These are phyloP conservation scores for Phytophthora cajani DNA, from an alignment of 352 stramenopile species.

Conservation along the genomic window DNA sequence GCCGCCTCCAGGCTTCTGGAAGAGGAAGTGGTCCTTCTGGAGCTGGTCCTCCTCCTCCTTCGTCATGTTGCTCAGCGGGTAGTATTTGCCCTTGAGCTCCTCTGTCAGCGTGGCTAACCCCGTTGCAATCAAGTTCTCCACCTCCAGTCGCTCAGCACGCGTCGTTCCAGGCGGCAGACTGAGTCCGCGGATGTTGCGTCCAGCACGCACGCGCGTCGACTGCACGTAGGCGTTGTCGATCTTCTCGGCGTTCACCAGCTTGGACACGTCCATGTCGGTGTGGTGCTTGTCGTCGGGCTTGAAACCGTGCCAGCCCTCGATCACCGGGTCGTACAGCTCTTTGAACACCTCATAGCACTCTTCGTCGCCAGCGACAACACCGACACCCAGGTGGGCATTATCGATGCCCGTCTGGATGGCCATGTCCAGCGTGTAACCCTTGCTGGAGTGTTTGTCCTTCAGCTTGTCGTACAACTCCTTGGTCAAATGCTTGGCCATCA, in stretches of 20 bases:
- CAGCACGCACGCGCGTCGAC: slow-evolving; percentile 92
- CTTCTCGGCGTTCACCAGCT: slow-evolving; percentile 74
- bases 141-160: slow-evolving; percentile 76
- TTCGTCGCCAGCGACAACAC: slow-evolving; percentile 86
- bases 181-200: slow-evolving; percentile 90
- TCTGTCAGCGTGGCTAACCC: slow-evolving; percentile 73
- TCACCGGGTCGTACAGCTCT: slow-evolving; percentile 84
- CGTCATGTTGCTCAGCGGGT: slow-evolving; percentile 89
- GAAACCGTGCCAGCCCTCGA: slow-evolving; percentile 89
- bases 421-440: slow-evolving; percentile 87
- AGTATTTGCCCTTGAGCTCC: slow-evolving; percentile 90
- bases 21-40: slow-evolving; percentile 92
- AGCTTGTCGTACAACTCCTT: slow-evolving; percentile 85
- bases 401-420: slow-evolving; percentile 89
- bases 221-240: slow-evolving; percentile 88
- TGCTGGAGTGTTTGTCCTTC: slow-evolving; percentile 72
- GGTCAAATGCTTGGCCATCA: slow-evolving; percentile 89
- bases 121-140: slow-evolving; percentile 87
- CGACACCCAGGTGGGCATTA: slow-evolving; percentile 82
- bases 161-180: slow-evolving; percentile 89
- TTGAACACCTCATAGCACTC: slow-evolving; percentile 87
- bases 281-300: slow-evolving; percentile 82
- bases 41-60: slow-evolving; percentile 93
- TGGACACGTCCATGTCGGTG: slow-evolving; percentile 83
- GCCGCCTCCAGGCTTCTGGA: slow-evolving; percentile 92